These are phyloP conservation scores for Candida maltosa DNA, from an alignment of 805 yeast genomes.

Conservation along the genomic window DNA sequence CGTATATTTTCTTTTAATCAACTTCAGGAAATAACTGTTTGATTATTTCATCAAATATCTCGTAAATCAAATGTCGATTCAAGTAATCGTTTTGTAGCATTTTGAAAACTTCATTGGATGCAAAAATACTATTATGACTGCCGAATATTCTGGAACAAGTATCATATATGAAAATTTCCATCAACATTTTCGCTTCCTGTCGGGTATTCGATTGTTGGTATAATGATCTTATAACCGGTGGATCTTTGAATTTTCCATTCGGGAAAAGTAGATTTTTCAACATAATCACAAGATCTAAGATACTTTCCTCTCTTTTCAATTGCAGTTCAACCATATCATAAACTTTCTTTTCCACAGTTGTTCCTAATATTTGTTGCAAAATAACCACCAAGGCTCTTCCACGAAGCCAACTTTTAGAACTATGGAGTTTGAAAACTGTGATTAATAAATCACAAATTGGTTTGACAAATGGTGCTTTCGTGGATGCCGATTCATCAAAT, in stretches of 20 bases:
- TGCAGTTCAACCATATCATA: constrained; percentile 39
- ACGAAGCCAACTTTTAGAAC: constrained; percentile 71
- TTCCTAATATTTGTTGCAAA: constrained; percentile 82
- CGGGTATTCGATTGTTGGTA: constrained; percentile 51
- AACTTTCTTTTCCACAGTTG: constrained; percentile 74
- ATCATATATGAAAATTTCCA: constrained; percentile 60
- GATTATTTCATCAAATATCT: constrained; percentile 55
- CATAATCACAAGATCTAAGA: constrained; percentile 32
- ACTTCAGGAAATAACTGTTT: constrained; percentile 40
- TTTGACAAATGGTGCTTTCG: constrained; percentile 56
- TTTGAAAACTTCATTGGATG: constrained; percentile 56
- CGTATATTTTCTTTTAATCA: too few species aligned
- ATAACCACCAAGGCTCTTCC: constrained; percentile 81
- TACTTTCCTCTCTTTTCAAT: constrained; percentile 38
- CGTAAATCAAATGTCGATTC: constrained; percentile 60
- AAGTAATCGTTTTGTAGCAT: constrained; percentile 73
- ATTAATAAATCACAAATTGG: constrained; percentile 79
- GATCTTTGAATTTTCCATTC: constrained; percentile 47
- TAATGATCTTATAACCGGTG: constrained; percentile 43
- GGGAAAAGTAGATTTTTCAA: constrained; percentile 33
- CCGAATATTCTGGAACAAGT: constrained; percentile 76
- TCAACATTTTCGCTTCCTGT: constrained; percentile 55
- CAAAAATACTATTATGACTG: constrained; percentile 54
- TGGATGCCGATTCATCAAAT: constrained; percentile 40
- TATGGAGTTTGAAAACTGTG: constrained; percentile 62